phyloP scores from a whole-genome alignment of 306 rosid genomes.

The Cucumis cinereus region DNA sequence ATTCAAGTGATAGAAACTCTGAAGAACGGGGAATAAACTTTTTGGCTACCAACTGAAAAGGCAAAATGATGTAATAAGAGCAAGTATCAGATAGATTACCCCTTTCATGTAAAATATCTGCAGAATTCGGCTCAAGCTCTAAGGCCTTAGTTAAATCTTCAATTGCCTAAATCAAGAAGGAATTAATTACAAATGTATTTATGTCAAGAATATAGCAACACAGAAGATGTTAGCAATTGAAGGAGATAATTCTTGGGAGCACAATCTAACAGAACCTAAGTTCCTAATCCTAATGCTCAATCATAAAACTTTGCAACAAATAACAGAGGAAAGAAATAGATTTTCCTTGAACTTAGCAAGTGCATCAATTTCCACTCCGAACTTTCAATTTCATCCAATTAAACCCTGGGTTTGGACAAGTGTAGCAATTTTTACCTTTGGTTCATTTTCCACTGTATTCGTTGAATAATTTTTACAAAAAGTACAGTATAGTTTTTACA shows the following conservation, averaged over 20 bases:
- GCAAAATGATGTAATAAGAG: neutral
- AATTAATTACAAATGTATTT: slow-evolving; percentile 1
- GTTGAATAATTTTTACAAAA: neutral
- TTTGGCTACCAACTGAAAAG: neutral
- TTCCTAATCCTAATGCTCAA: neutral
- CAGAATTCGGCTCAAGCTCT: slow-evolving; percentile 66
- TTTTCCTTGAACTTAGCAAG: neutral
- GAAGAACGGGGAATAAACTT: neutral
- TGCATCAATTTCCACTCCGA: neutral
- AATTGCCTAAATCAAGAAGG: slow-evolving; percentile 51
- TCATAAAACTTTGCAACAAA: neutral
- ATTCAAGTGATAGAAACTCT: slow-evolving; percentile 6
- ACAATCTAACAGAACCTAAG: neutral
- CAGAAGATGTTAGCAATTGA: neutral
- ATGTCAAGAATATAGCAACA: neutral
- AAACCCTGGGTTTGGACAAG: neutral
- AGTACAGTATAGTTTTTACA: neutral
- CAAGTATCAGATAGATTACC: slow-evolving; percentile 33
- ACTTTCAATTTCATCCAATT: neutral
- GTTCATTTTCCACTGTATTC: neutral
- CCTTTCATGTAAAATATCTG: slow-evolving; percentile 83
- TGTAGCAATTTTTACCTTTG: neutral
- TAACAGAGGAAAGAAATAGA: neutral
- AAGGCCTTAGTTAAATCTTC: slow-evolving; percentile 79
- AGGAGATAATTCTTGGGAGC: neutral